phyloP scores from a whole-genome alignment of 1,284 basidiomycete genomes.

The Ganoderma sinense region DNA sequence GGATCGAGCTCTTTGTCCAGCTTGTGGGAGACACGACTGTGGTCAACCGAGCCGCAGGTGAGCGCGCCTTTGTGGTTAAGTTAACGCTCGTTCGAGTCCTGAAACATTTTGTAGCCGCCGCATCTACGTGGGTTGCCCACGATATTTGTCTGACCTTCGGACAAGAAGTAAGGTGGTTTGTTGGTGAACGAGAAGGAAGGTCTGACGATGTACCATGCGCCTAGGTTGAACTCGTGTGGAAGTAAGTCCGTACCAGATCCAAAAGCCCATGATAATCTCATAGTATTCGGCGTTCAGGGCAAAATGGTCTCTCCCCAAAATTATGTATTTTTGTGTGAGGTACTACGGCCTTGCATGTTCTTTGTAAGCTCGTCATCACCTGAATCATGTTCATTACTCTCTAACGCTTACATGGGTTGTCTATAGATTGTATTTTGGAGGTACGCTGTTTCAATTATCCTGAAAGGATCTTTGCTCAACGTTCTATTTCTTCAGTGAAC shows the following conservation, averaged over 20 bases:
- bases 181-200: not conserved
- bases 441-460: not conserved
- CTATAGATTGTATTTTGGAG: not conserved
- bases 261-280: too few species aligned
- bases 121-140: slow-evolving; percentile 8
- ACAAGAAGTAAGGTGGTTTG: not conserved
- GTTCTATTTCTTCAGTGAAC: not conserved
- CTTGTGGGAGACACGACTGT: not conserved
- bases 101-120: not conserved
- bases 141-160: slow-evolving; percentile 2
- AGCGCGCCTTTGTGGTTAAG: not conserved
- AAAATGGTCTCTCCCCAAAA: slow-evolving; percentile 13
- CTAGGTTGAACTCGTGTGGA: slow-evolving; percentile 1
- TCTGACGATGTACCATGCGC: not conserved
- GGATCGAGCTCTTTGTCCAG: not conserved
- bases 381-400: not conserved
- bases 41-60: slow-evolving; percentile 1
- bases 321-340: slow-evolving; percentile 14
- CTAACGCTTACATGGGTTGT: not conserved
- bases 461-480: not conserved
- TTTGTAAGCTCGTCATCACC: not conserved
- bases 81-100: not conserved
- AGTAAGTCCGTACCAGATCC: not conserved
- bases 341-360: slow-evolving; percentile 17
- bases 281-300: not conserved